phyloP scores from a whole-genome alignment of 2,329 filamentous ascomycete genomes.

The Calycina herbarum region DNA sequence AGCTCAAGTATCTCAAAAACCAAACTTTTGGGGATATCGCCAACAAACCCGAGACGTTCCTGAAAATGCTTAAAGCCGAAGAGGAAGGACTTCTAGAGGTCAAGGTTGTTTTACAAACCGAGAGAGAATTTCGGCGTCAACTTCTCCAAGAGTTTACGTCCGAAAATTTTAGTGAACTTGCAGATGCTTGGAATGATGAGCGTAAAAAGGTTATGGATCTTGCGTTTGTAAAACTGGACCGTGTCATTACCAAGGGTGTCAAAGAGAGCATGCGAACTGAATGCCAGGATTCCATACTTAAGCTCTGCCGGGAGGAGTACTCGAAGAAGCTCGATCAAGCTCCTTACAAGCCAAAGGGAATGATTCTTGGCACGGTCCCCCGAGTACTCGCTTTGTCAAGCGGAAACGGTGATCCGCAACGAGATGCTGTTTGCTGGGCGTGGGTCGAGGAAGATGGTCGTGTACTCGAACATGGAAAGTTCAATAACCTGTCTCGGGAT shows the following conservation, averaged over 20 bases:
- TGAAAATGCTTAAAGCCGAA: slow-evolving; percentile 97
- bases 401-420: slow-evolving; percentile 69
- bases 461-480: slow-evolving; percentile 85
- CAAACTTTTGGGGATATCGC: slow-evolving; percentile 83
- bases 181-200: slow-evolving; percentile 91
- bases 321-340: slow-evolving; percentile 90
- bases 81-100: slow-evolving; percentile 91
- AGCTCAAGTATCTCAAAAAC: slow-evolving; percentile 93
- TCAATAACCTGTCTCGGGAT: slow-evolving; percentile 73
- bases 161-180: slow-evolving; percentile 92
- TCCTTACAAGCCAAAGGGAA: slow-evolving; percentile 91
- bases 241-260: slow-evolving; percentile 83
- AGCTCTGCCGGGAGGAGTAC: slow-evolving; percentile 84
- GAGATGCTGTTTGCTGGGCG: slow-evolving; percentile 85
- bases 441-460: slow-evolving; percentile 93
- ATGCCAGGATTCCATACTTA: slow-evolving; percentile 91
- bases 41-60: slow-evolving; percentile 80
- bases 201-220: slow-evolving; percentile 81
- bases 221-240: slow-evolving; percentile 79
- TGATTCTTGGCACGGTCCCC: slow-evolving; percentile 83
- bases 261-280: slow-evolving; percentile 93
- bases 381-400: slow-evolving; percentile 86
- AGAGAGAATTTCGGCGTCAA: slow-evolving; percentile 72
- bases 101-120: slow-evolving; percentile 72
- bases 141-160: slow-evolving; percentile 85